Evolutionary conservation across 2,329 filamentous ascomycete genomes (phyloP).

Genomic region (Pseudogymnoascus sp.): DNA sequence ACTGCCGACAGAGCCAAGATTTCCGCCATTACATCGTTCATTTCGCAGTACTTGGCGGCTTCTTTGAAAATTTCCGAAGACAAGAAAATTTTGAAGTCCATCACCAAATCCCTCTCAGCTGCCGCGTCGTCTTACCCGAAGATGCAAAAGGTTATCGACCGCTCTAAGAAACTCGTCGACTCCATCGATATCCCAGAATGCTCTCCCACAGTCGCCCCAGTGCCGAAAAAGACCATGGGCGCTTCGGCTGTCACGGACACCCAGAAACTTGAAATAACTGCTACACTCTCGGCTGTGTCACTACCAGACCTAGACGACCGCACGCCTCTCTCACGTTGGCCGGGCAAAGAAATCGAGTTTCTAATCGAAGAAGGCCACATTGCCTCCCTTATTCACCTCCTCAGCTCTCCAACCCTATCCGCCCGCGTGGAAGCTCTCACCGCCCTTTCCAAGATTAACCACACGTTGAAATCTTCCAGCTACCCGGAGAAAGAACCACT

Average conservation of each 20-base stretch:
- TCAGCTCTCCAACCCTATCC: constrained; percentile 65
- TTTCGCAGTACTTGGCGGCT: constrained; percentile 48
- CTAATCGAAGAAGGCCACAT: constrained; percentile 71
- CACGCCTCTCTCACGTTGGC: constrained; percentile 53
- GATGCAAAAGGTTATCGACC: constrained; percentile 21
- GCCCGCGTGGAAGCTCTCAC: constrained; percentile 71
- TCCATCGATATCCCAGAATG: constrained; percentile 17
- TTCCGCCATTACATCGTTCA: constrained; percentile 44
- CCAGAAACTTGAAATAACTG: background rate
- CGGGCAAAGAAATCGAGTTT: constrained; percentile 67
- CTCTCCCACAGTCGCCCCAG: background rate
- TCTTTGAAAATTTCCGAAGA: constrained; percentile 46
- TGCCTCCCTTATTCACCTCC: constrained; percentile 59
- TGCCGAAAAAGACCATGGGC: background rate
- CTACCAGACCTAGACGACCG: constrained; percentile 35
- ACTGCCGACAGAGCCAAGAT: constrained; percentile 36
- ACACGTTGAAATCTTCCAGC: constrained; percentile 55
- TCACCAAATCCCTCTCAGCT: constrained; percentile 35
- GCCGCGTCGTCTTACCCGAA: constrained; percentile 32
- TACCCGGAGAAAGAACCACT: constrained; percentile 70
- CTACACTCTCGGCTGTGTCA: background rate
- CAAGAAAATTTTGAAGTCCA: constrained; percentile 34
- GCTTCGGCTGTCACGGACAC: background rate
- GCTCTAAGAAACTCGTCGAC: constrained; percentile 21
- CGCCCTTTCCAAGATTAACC: constrained; percentile 57